Conservation (phyloP, 1,284 basidiomycete species). For the Chiua sp. region DNA sequence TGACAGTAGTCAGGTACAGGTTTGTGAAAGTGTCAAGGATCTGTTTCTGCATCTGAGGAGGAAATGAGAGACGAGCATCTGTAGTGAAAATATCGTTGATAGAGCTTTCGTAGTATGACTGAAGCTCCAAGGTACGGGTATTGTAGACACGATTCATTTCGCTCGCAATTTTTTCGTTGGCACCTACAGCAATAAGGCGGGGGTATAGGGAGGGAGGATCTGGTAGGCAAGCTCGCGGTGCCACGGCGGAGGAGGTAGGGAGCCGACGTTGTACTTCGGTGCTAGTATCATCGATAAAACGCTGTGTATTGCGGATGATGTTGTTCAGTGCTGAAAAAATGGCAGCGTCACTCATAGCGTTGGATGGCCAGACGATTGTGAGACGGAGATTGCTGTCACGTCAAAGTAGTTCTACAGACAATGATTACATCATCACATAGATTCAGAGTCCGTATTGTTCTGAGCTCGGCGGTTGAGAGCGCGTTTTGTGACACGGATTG, state of each 20-base stretch:
- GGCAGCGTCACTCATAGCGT: not conserved
- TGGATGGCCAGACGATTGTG: not conserved
- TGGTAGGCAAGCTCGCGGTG: not conserved
- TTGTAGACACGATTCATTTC: not conserved
- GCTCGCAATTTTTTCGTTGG: not conserved
- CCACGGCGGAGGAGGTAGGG: not conserved
- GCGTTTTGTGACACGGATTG: not conserved
- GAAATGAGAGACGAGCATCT: not conserved
- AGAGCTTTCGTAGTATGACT: not conserved
- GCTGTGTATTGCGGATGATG: not conserved
- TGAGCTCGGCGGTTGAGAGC: not conserved
- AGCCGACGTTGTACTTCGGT: not conserved
- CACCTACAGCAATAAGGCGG: not conserved
- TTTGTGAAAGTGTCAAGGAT: not conserved
- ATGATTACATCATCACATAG: not conserved
- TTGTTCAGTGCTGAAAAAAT: not conserved
- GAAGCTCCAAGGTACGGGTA: not conserved
- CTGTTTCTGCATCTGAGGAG: not conserved
- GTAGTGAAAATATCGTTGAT: not conserved
- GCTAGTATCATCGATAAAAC: not conserved
- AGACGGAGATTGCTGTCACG: too few relatives aligned
- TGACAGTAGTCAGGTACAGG: not conserved
- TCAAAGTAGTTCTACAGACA: too few relatives aligned
- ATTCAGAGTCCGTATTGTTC: not conserved
- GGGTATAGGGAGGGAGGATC: not conserved